Evolutionary conservation across 169 alveolate species (phyloP).

Genomic region (Babesia caballi): DNA sequence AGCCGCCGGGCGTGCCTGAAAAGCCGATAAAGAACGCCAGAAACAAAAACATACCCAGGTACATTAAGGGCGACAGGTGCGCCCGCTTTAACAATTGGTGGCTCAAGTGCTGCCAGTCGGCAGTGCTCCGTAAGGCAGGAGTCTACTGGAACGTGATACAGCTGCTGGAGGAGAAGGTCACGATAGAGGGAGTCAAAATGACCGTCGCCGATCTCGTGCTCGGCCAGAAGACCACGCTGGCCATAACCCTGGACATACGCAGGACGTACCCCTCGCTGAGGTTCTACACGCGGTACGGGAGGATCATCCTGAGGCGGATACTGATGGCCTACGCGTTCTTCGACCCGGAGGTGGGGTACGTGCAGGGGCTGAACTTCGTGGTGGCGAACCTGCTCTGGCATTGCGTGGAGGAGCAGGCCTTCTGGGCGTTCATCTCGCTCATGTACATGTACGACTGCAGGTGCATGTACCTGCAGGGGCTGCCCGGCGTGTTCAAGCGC

Average conservation of each 20-base stretch:
- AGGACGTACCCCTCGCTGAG: slow-evolving; percentile 63
- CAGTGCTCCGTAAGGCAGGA: slow-evolving; percentile 39
- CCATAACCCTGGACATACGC: slow-evolving; percentile 48
- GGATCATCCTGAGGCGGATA: slow-evolving; percentile 46
- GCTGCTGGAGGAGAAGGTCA: slow-evolving; percentile 34
- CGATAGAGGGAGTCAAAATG: slow-evolving; percentile 32
- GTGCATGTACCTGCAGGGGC: slow-evolving; percentile 72
- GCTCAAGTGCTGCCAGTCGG: slow-evolving; percentile 66
- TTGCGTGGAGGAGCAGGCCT: slow-evolving; percentile 79
- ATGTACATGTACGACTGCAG: slow-evolving; percentile 80
- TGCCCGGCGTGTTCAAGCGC: slow-evolving; percentile 63
- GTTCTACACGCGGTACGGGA: slow-evolving; percentile 50
- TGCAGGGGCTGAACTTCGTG: slow-evolving; percentile 84
- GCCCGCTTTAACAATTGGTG: slow-evolving; percentile 59
- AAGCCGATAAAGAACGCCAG: slow-evolving; percentile 15
- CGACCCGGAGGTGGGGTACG: slow-evolving; percentile 79
- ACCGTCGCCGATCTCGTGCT: slow-evolving; percentile 52
- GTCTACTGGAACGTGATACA: slow-evolving; percentile 58
- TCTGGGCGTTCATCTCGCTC: slow-evolving; percentile 66
- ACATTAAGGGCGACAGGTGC: slow-evolving; percentile 47
- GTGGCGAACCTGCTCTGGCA: slow-evolving; percentile 84
- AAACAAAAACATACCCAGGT: slow-evolving; percentile 20
- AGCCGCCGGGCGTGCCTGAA: slow-evolving; percentile 12
- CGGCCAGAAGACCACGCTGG: slow-evolving; percentile 52
- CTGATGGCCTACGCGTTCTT: slow-evolving; percentile 57